These are phyloP conservation scores for Monosporascus sp. DNA, from an alignment of 2,329 filamentous ascomycete species.

Conservation along the genomic window DNA sequence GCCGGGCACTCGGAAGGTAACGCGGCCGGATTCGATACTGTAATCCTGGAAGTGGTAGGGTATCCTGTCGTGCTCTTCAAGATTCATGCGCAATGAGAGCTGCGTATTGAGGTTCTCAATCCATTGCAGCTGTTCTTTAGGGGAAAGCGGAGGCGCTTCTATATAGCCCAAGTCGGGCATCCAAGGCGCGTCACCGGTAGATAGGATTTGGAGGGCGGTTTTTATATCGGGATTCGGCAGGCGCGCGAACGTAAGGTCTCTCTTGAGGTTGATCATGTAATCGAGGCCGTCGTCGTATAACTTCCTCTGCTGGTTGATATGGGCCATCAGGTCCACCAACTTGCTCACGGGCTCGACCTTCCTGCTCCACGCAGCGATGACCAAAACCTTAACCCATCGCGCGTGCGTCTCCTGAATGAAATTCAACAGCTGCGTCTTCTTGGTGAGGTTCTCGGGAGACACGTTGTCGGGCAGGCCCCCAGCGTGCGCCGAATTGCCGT, in stretches of 20 bases:
- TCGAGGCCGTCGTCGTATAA: conserved; percentile 57
- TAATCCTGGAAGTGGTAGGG: conserved; percentile 76
- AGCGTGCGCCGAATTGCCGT: conserved; percentile 43
- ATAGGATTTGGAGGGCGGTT: conserved; percentile 80
- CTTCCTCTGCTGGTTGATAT: conserved; percentile 60
- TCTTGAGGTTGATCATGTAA: conserved; percentile 66
- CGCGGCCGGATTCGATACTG: conserved; percentile 76
- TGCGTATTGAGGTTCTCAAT: conserved; percentile 79
- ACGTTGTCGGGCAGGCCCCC: conserved; percentile 46
- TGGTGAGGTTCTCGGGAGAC: conserved; percentile 62
- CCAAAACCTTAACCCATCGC: conserved; percentile 88
- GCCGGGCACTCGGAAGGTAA: conserved; percentile 74
- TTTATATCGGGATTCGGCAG: conserved; percentile 86
- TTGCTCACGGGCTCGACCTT: conserved; percentile 75
- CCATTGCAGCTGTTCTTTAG: conserved; percentile 67
- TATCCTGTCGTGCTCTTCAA: conserved; percentile 73
- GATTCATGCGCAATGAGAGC: conserved; percentile 75
- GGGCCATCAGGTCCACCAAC: conserved; percentile 79
- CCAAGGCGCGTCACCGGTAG: conserved; percentile 70
- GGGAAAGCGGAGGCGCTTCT: conserved; percentile 63
- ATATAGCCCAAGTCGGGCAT: conserved; percentile 83
- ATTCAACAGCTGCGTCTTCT: conserved; percentile 70
- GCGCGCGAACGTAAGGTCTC: conserved; percentile 65
- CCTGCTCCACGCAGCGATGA: conserved; percentile 86
- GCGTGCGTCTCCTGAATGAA: conserved; percentile 77